Base-by-base conservation (phyloP, 2,329 filamentous ascomycete species). In the Colletotrichum costaricense region DNA sequence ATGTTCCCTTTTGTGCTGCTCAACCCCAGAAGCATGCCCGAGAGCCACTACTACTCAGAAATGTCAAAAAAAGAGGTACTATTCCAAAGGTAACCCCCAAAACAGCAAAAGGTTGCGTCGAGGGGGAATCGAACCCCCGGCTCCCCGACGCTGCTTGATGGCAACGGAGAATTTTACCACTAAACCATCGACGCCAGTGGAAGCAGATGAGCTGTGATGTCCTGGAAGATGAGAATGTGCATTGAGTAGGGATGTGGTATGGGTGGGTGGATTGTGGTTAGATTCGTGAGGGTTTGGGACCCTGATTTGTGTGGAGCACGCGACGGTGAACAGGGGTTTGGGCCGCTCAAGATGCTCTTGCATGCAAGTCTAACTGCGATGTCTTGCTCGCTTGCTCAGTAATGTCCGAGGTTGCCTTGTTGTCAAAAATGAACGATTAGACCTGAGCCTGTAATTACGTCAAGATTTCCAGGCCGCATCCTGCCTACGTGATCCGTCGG, bases 161-260 rank as follows among this genome's bases (percentile, higher is more conserved):
- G 42, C 60, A 63, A 63, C 60, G 60, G 60, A 63, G 60, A 63
- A 63, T 63, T 63, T 63, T 54, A 63, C 60, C 60, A 63, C 60
- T 63, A 63, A 63, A 63, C 42, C 60, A 54, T 63, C 60, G 60
- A 30, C 60, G 60, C 60, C 35, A 3, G 5, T 4, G 14, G 1
- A 22, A 19, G 46, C 14, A 8, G 26, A 4, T 63, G 2, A 1
- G n/a, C 12, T 63, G 1, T 9, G 60, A 26, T 63, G 8, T 0
- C 2, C 33, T 5, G 0, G 0, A 0, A 0, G 0, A 0, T 1
- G 2, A 1, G 1, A 16, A 5, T 11, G 42, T 6, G 19, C 2
- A 0, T 14, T n/a, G 3, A 33, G 7, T 62, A 12, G 16, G 24
- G 2, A 35, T 24, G 0, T 3, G 1, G 12, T 4, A 6, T 2